A percentile compares a stretch with the other conserved stretches of the same genome.
These are phyloP conservation scores for Oryza australiensis DNA, from an alignment of 176 grass and related monocot species.

Conservation along the genomic window DNA sequence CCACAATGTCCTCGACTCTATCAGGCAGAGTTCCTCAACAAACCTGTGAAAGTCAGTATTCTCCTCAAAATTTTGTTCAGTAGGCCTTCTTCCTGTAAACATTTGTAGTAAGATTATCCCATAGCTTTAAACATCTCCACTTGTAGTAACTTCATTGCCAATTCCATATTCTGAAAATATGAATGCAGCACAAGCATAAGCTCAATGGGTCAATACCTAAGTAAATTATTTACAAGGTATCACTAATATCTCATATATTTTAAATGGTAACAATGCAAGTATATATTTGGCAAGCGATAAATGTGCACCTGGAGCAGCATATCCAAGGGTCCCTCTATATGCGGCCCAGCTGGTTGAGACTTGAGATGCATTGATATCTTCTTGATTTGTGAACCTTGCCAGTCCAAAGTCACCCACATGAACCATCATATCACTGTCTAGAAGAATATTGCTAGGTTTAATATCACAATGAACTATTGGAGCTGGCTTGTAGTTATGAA, in stretches of 20 bases:
- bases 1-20: not conserved
- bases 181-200: not conserved
- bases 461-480: slow-evolving; percentile 18
- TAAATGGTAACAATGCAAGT: not conserved
- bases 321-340: slow-evolving; percentile 15
- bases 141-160: slow-evolving; percentile 32
- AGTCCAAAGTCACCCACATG: slow-evolving; percentile 25
- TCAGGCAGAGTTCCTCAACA: slow-evolving; percentile 3
- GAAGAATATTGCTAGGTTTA: slow-evolving; percentile 27
- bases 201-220: not conserved
- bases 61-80: not conserved
- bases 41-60: slow-evolving; percentile 1
- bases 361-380: not conserved
- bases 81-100: slow-evolving; percentile 29
- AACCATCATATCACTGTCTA: slow-evolving; percentile 16
- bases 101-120: slow-evolving; percentile 33
- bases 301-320: slow-evolving; percentile 16
- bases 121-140: slow-evolving; percentile 35
- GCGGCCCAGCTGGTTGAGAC: not conserved
- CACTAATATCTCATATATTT: not conserved
- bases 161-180: slow-evolving; percentile 31
- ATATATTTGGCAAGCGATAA: not conserved
- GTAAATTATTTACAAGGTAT: not conserved
- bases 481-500: not conserved
- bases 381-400: slow-evolving; percentile 7